These are phyloP conservation scores for Coemansia sp. DNA, from an alignment of 192 early-diverging fungal genomes.

Conservation along the genomic window DNA sequence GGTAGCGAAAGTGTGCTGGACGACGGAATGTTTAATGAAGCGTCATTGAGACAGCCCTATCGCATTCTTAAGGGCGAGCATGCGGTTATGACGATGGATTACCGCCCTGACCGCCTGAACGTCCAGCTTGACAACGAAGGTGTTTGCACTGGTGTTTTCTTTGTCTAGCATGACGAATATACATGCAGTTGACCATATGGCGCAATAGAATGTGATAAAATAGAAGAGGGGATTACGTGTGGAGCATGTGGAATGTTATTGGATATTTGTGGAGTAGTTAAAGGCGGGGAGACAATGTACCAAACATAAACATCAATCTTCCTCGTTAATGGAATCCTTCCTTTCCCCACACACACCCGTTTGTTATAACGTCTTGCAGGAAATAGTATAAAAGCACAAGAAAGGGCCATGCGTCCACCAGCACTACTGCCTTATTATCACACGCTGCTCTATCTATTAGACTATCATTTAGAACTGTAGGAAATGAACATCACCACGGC, in stretches of 20 bases:
- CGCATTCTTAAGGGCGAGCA: conserved; percentile 23
- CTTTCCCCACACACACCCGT: no score
- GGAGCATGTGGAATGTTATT: no score
- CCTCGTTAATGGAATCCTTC: no score
- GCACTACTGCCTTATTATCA: no score
- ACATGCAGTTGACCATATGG: background rate
- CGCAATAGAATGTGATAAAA: no score
- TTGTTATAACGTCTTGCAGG: no score
- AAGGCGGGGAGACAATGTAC: no score
- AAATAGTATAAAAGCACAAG: no score
- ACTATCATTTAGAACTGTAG: background rate
- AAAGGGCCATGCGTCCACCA: no score
- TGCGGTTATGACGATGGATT: conserved; percentile 27
- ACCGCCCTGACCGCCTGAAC: conserved; percentile 20
- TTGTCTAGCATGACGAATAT: background rate
- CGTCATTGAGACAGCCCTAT: conserved; percentile 9
- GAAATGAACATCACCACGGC: background rate
- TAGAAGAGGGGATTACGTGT: no score
- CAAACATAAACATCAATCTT: no score
- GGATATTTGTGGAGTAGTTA: no score
- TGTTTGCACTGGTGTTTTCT: conserved; percentile 10
- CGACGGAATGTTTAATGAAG: conserved; percentile 7
- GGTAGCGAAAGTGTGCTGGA: background rate
- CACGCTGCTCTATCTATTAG: background rate
- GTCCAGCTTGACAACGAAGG: conserved; percentile 21